Evolutionary conservation across 805 yeast genomes (phyloP), one percentile per base, ranked within the genome.

Genomic region (Spathaspora hagerdaliae): DNA sequence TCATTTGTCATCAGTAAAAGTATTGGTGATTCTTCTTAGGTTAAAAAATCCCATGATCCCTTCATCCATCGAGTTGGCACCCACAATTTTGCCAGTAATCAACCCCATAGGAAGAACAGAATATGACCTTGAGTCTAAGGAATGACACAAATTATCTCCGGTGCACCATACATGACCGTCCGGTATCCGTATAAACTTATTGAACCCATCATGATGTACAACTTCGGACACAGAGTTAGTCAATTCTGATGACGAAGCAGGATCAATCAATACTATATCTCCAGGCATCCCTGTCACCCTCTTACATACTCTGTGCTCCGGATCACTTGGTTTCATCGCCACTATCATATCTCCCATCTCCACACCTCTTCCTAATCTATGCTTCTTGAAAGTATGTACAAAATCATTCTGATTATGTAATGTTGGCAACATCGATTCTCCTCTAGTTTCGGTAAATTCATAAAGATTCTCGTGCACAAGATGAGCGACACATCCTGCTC

Each of bases 271-370:
- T 3, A 94, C 79, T 13, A 83, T 59, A 68, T 92, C 98, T 1
- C 98, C 98, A 0, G 97, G 95, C 96, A 92, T 85, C 0, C 98
- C 99, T 0, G 96, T 84, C 19, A 94, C 83, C 45, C 99, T 74
- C 58, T 94, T 94, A 59, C 99, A 94, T 2, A 94, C 96, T 45
- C 95, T 70, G 56, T 83, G 87, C 14, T 75, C 74, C 0, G 96
- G 95, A 52, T 86, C 91, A 2, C 95, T 87, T 1, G 99, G 99
- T 61, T 94, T 94, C 29, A 78, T 66, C 2, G 96, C 91, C 33
- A 92, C 94, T 2, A 94, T 78, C 45, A 92, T 77, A 59, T 94
- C 99, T 0, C 99, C 99, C 52, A 84, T 78, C 37, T 75, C 62
- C 5, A 89, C 60, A n/a, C 73, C 73, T 46, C 84, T 69, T 1